A percentile compares a stretch with the other conserved stretches of the same genome.
Evolutionary conservation across 169 alveolate genomes (phyloP).

Genomic region (Plasmodium berghei): DNA sequence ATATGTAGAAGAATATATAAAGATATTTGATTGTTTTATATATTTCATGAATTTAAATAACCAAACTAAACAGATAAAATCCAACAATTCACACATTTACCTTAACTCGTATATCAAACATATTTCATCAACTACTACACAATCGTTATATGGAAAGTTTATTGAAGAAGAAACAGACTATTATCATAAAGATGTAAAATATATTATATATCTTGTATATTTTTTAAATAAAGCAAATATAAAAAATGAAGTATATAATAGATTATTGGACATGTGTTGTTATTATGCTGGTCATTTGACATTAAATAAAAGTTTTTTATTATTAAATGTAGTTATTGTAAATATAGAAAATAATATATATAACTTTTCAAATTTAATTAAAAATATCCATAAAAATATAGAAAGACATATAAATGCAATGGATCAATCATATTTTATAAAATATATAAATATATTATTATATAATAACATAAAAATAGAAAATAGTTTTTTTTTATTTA

Average conservation of each 20-base stretch:
- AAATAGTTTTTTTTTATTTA: slow-evolving; percentile 31
- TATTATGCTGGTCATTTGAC: slow-evolving; percentile 36
- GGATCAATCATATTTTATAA: slow-evolving; percentile 14
- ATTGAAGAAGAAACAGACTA: slow-evolving; percentile 52
- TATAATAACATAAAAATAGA: slow-evolving; percentile 22
- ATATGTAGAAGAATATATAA: slow-evolving; percentile 32
- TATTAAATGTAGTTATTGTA: slow-evolving; percentile 16
- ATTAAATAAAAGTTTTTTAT: slow-evolving; percentile 33
- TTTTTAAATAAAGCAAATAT: slow-evolving; percentile 62
- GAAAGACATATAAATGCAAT: slow-evolving; percentile 41
- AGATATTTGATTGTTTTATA: neutral
- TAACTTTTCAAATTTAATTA: neutral
- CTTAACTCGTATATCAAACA: neutral
- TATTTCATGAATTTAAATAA: too few relatives aligned
- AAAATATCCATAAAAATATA: slow-evolving; percentile 38
- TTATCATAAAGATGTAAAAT: slow-evolving; percentile 36
- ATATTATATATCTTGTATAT: slow-evolving; percentile 27
- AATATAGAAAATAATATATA: slow-evolving; percentile 3
- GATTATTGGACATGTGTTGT: slow-evolving; percentile 45
- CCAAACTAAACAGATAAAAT: neutral
- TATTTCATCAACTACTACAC: too few relatives aligned
- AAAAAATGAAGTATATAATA: slow-evolving; percentile 34
- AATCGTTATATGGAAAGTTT: neutral
- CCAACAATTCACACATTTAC: neutral
- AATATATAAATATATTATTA: slow-evolving; percentile 22